phyloP scores from a whole-genome alignment of 2,329 filamentous ascomycete genomes.

The Epichloe sp. region DNA sequence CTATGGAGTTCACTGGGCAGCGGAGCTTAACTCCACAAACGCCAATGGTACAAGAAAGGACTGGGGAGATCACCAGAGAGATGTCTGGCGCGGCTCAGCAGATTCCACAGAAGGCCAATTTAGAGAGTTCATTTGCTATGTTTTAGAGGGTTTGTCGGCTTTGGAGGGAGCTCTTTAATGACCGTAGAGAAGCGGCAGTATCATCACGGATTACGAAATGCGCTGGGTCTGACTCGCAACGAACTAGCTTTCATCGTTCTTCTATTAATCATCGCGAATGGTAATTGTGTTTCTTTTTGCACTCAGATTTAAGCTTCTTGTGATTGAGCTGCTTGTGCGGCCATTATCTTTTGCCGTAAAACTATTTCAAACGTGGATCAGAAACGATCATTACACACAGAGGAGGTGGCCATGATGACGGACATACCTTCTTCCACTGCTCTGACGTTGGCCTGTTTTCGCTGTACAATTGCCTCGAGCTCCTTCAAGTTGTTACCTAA shows the following conservation, averaged over 20 bases:
- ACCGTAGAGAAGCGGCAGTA: background rate
- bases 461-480: slow-evolving; percentile 42
- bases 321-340: background rate
- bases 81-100: slow-evolving; percentile 20
- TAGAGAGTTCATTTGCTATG: slow-evolving; percentile 16
- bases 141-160: slow-evolving; percentile 19
- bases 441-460: slow-evolving; percentile 72
- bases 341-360: slow-evolving; percentile 19
- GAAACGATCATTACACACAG: background rate
- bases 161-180: background rate
- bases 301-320: background rate
- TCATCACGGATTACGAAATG: background rate
- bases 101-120: slow-evolving; percentile 15
- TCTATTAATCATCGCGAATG: background rate
- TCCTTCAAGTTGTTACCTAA: slow-evolving; percentile 40
- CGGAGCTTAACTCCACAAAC: slow-evolving; percentile 17
- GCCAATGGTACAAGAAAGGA: slow-evolving; percentile 14
- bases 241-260: background rate
- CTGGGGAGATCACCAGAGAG: slow-evolving; percentile 17
- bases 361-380: slow-evolving; percentile 14
- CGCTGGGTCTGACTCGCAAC: background rate
- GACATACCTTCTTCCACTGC: slow-evolving; percentile 72
- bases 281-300: background rate
- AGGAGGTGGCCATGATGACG: background rate
- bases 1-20: slow-evolving; percentile 24